Evolutionary conservation across 2,329 filamentous ascomycete genomes (phyloP), one percentile per base, ranked within the genome.

Genomic region (Aspergillus vadensis): DNA sequence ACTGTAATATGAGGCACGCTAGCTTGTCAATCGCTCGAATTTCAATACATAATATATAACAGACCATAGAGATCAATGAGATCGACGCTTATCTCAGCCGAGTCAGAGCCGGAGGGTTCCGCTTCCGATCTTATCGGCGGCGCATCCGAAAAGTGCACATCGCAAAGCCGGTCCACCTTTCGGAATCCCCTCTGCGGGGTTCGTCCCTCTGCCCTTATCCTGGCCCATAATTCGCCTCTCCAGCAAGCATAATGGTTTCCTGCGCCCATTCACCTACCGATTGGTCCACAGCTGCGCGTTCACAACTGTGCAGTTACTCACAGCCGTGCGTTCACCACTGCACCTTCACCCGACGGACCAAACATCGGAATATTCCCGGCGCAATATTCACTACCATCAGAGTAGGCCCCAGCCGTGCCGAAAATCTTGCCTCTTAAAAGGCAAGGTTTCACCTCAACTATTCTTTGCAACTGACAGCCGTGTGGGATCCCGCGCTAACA

Each of bases 121-220:
- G 30, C 59, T 58, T 67, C 64, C 64, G 65, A 65, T 61, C 65
- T 60, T 61, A 65, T 66, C 61, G 59, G 54, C 50, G 14, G 30
- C 61, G 38, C 63, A 64, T 65, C 65, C 63, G 63, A 67, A 36
- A 56, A 55, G 38, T 15, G 8, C 14, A 30, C 43, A 44, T 36
- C 12, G 48, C 63, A 41, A 58, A 44, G 21, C 25, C 48, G 15
- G 19, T 51, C 39, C 38, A 25, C 21, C 32, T 50, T 50, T 50
- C 47, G 47, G 47, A 50, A 50, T 17, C 15, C 15, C 17, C 25
- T 32, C 47, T 50, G 47, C 47, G 47, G 47, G 47, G 47, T 32
- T 50, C 15, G 27, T 43, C 23, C 44, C 25, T 47, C 19, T 48
- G 19, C 21, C 44, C 19, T n/a, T n/a, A 48, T 48, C 21, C 23